Evolutionary conservation across 108 stramenopile genomes (phyloP).

Genomic region (Skeletonema menzelii): DNA sequence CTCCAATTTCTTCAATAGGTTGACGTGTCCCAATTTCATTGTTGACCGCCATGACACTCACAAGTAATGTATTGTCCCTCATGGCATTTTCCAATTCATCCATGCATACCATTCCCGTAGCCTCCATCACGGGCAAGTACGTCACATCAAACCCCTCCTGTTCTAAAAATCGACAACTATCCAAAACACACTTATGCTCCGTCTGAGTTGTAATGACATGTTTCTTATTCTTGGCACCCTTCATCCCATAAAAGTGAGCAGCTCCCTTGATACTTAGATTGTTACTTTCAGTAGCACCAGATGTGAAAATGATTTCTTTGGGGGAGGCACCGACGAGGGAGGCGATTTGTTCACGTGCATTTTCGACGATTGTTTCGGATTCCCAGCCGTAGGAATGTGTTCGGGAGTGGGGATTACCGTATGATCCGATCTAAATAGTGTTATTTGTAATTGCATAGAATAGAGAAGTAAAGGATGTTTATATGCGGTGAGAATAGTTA

Average conservation of each 20-base stretch:
- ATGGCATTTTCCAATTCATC: slow-evolving; percentile 85
- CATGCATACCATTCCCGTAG: slow-evolving; percentile 93
- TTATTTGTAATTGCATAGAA: background rate
- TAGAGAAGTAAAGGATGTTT: background rate
- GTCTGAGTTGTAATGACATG: slow-evolving; percentile 99
- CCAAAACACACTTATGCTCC: slow-evolving; percentile 99
- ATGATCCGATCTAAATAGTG: no score
- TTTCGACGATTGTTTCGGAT: slow-evolving; percentile 90
- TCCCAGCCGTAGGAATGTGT: slow-evolving; percentile 99
- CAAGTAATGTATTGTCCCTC: slow-evolving; percentile 92
- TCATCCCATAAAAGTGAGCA: slow-evolving; percentile 87
- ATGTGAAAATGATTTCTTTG: slow-evolving; percentile 98
- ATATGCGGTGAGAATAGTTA: background rate
- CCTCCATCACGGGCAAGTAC: slow-evolving; percentile 88
- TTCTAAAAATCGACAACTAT: slow-evolving; percentile 95
- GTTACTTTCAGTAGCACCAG: slow-evolving; percentile 98
- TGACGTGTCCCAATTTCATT: slow-evolving; percentile 99
- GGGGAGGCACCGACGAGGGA: slow-evolving; percentile 85
- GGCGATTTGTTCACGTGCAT: slow-evolving; percentile 89
- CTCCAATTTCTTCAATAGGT: slow-evolving; percentile 94
- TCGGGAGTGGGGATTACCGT: slow-evolving; percentile 80
- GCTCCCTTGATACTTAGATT: slow-evolving; percentile 98
- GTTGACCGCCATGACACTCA: slow-evolving; percentile 98
- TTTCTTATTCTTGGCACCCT: slow-evolving; percentile 68
- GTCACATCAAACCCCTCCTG: slow-evolving; percentile 97